Percentiles rank a stretch among this genome's conserved stretches.
phyloP scores from a whole-genome alignment of 2,329 filamentous ascomycete species.

The Paraconiothyrium sp. region DNA sequence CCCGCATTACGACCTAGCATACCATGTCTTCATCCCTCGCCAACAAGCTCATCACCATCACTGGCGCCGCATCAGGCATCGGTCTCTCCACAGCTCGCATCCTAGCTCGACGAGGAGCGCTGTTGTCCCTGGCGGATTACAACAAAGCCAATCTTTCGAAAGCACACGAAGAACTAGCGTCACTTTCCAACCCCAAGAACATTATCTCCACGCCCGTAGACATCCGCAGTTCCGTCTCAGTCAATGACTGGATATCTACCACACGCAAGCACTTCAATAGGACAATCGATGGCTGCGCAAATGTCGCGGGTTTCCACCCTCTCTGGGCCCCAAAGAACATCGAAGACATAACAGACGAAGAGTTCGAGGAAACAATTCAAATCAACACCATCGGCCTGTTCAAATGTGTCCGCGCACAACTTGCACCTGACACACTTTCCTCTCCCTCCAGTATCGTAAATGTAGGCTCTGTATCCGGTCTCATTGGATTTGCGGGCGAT shows the following conservation, averaged over 20 bases:
- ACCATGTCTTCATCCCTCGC: slow-evolving; percentile 15
- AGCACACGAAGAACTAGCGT: slow-evolving; percentile 8
- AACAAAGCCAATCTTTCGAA: slow-evolving; percentile 7
- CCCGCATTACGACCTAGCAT: background rate
- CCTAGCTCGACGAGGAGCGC: slow-evolving; percentile 21
- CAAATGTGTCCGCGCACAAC: slow-evolving; percentile 27
- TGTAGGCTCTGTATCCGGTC: slow-evolving; percentile 22
- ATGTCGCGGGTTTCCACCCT: slow-evolving; percentile 26
- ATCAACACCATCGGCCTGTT: slow-evolving; percentile 25
- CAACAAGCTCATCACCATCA: slow-evolving; percentile 25
- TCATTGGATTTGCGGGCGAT: slow-evolving; percentile 23
- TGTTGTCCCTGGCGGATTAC: slow-evolving; percentile 23
- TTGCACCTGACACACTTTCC: slow-evolving; percentile 10
- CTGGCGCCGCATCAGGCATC: slow-evolving; percentile 25
- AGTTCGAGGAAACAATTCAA: slow-evolving; percentile 20
- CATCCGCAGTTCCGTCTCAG: slow-evolving; percentile 17
- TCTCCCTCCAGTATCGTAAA: slow-evolving; percentile 11
- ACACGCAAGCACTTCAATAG: slow-evolving; percentile 17
- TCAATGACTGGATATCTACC: slow-evolving; percentile 20
- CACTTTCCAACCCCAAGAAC: slow-evolving; percentile 9
- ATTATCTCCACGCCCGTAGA: slow-evolving; percentile 21
- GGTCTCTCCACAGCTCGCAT: slow-evolving; percentile 23
- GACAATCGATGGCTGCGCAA: slow-evolving; percentile 23
- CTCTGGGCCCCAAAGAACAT: slow-evolving; percentile 21
- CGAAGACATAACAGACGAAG: slow-evolving; percentile 22